phyloP scores from a whole-genome alignment of 1,284 basidiomycete species.

The Malassezia pachydermatis region DNA sequence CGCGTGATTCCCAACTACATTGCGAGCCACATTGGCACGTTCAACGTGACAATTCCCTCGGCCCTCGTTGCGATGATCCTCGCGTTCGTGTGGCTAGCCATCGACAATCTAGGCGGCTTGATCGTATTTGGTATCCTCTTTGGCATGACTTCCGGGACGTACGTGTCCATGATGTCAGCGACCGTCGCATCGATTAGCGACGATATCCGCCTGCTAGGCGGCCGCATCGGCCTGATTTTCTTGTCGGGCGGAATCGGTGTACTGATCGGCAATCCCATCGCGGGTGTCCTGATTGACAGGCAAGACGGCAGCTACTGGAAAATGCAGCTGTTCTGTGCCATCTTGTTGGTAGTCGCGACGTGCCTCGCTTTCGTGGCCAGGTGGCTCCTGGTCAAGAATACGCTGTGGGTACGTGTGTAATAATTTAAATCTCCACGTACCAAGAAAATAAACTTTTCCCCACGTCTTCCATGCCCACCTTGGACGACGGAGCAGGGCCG shows the following conservation, averaged over 20 bases:
- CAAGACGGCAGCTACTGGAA: constrained; percentile 6
- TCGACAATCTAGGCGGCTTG: constrained; percentile 3
- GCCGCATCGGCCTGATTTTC: constrained; percentile 4
- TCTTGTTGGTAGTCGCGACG: too few species aligned
- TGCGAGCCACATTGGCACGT: constrained; percentile 42
- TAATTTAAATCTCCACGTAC: too few species aligned
- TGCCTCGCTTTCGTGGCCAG: too few species aligned
- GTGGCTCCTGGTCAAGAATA: too few species aligned
- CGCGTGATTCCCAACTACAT: constrained; percentile 45
- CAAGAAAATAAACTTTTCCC: too few species aligned
- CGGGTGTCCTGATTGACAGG: constrained; percentile 12
- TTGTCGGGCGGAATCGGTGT: constrained; percentile 8
- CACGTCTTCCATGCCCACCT: too few species aligned
- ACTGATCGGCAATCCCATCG: constrained; percentile 20
- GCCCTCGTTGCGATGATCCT: constrained; percentile 33
- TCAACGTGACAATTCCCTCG: constrained; percentile 46
- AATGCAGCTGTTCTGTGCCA: constrained; percentile 17
- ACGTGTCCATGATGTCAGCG: constrained; percentile 25
- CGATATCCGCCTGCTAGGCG: constrained; percentile 2
- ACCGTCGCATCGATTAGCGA: not conserved
- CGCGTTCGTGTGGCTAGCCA: constrained; percentile 21
- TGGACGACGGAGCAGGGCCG: too few species aligned
- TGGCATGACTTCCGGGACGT: constrained; percentile 30
- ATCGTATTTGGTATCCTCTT: constrained; percentile 27
- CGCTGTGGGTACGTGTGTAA: too few species aligned